Base-by-base conservation (phyloP, 1,139 yeast genomes). In the Entelexis sorbosivorans region DNA sequence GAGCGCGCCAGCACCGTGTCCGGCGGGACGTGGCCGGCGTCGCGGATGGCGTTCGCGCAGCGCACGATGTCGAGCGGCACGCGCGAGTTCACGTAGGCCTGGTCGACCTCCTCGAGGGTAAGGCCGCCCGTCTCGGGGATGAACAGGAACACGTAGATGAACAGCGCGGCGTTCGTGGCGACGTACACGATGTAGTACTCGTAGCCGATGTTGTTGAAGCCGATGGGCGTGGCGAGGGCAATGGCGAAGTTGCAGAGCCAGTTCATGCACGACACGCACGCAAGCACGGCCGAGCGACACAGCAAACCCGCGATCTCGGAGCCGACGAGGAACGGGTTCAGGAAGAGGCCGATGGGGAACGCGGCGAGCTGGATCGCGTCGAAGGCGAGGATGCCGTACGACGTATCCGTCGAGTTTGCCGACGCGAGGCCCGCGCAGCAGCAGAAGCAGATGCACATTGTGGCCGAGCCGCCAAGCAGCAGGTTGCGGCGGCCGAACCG, bases 241-340 rank as follows among this genome's bases (percentile, higher is more conserved):
- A 72, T 64, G 66, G 72, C 65, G 57, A 72, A 73, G 50, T 71
- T 72, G 55, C 62, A 78, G 61, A 58, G 76, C 73, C 51, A 84
- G 78, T 61, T 79, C 66, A 43, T 78, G 43, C 52, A 52, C 8
- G 61, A 38, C 2, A 55, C 57, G 33, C 76, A 66, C 38, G 80
- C 82, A 49, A 77, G 69, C 49, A 78, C 79, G 45, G 74, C 71
- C 47, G 81, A 76, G 69, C 83, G 75, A 44, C 79, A 74, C 63
- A 75, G 72, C 64, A 77, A 71, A n/a, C 83, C 81, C 61, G 77
- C 73, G 53, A 78, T 75, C 66, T 79, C 84, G 44, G 82, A 78
- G 50, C 81, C 81, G 66, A 77, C 77, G 50, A 78, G 69, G 61
- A 63, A 62, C 14, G 63, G 62, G 19, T 57, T 56, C 22, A 52